These are phyloP conservation scores for Schizophyllum amplum DNA, from an alignment of 1,284 basidiomycete species.

Conservation along the genomic window DNA sequence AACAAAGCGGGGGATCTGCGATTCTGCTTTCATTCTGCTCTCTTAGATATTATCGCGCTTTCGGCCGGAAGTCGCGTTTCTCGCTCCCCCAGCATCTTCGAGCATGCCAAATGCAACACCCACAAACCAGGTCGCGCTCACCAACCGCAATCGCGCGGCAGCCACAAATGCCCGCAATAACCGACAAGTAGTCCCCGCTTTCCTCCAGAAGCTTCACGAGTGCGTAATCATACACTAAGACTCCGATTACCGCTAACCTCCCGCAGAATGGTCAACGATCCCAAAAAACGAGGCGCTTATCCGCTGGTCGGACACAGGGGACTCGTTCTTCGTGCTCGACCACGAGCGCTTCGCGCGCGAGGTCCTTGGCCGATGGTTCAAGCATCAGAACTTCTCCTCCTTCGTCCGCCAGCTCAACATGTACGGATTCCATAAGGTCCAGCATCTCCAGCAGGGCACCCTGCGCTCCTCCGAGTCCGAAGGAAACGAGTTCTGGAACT, in stretches of 20 bases:
- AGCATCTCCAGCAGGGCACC: constrained; percentile 93
- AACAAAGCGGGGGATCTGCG: no score
- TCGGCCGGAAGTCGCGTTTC: no score
- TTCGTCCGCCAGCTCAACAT: constrained; percentile 97
- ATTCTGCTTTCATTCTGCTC: no score
- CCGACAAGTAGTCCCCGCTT: constrained; percentile 46
- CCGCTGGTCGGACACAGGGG: constrained; percentile 83
- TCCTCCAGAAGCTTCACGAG: constrained; percentile 91
- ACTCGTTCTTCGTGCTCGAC: constrained; percentile 91
- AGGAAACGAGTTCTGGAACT: constrained; percentile 78
- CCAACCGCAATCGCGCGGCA: not conserved
- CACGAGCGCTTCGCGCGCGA: constrained; percentile 90
- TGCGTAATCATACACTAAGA: constrained; percentile 30
- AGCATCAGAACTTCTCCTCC: constrained; percentile 90
- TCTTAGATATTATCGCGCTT: no score
- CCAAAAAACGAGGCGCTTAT: constrained; percentile 78
- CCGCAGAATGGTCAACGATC: constrained; percentile 85
- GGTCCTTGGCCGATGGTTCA: constrained; percentile 91
- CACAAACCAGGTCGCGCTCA: not conserved
- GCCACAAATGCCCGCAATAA: not conserved
- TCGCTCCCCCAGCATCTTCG: not conserved
- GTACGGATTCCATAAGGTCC: constrained; percentile 96
- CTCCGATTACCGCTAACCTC: constrained; percentile 1
- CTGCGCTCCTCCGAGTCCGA: constrained; percentile 67
- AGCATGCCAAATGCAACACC: not conserved